Evolutionary conservation across 495 filamentous ascomycete species (phyloP).

Genomic region (Chaetomium fimeti): DNA sequence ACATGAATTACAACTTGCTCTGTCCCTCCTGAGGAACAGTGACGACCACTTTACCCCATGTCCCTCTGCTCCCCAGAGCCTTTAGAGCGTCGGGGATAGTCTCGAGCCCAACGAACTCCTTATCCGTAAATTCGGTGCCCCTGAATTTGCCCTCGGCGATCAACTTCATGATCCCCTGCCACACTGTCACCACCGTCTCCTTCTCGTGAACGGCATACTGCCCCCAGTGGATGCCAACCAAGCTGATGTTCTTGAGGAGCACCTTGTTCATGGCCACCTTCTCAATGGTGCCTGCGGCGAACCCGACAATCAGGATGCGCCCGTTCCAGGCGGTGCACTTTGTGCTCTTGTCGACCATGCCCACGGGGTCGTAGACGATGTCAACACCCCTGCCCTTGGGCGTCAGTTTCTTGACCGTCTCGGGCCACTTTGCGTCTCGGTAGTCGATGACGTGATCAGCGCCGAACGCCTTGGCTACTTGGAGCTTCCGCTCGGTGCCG

Average conservation of each 20-base stretch:
- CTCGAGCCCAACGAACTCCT: constrained; percentile 79
- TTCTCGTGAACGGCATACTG: constrained; percentile 72
- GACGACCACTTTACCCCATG: constrained; percentile 96
- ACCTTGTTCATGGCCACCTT: constrained; percentile 90
- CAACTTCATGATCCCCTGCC: constrained; percentile 76
- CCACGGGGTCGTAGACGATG: constrained; percentile 88
- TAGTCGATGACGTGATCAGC: constrained; percentile 85
- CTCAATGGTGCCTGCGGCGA: constrained; percentile 85
- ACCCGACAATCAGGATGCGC: constrained; percentile 81
- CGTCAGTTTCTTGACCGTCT: constrained; percentile 71
- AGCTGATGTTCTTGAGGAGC: constrained; percentile 86
- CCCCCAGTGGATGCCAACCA: constrained; percentile 92
- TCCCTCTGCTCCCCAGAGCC: constrained; percentile 74
- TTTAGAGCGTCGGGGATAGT: constrained; percentile 72
- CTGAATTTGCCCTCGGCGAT: constrained; percentile 75
- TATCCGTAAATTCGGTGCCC: constrained; percentile 78
- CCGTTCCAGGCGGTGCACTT: constrained; percentile 94
- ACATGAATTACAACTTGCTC: constrained; percentile 47
- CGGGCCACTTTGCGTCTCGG: constrained; percentile 66
- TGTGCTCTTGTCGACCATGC: constrained; percentile 75
- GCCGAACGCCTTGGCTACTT: constrained; percentile 73
- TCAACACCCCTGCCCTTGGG: constrained; percentile 74
- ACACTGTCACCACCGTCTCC: constrained; percentile 68
- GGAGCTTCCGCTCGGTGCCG: constrained; percentile 70
- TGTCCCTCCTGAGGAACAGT: constrained; percentile 70